These are phyloP conservation scores for Mycena capillaripes DNA, from an alignment of 768 basidiomycete species.

Conservation along the genomic window DNA sequence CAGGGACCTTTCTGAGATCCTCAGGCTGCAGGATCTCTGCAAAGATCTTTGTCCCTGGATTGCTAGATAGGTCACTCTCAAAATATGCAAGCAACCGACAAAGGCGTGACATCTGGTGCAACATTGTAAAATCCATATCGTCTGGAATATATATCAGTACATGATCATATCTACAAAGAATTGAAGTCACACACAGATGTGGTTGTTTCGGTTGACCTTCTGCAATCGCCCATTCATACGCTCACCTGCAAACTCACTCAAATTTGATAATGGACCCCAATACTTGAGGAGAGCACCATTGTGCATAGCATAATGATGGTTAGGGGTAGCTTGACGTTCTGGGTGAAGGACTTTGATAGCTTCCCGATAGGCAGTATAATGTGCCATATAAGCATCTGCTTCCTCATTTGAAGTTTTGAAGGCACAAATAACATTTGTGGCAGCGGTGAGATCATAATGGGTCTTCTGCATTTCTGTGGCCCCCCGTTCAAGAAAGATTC, in stretches of 20 bases:
- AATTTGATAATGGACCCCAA: slow-evolving; percentile 34
- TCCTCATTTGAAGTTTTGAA: slow-evolving; percentile 28
- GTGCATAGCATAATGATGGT: slow-evolving; percentile 37
- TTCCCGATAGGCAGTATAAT: slow-evolving; percentile 21
- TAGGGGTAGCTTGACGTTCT: not conserved
- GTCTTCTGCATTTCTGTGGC: not conserved
- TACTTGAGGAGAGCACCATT: slow-evolving; percentile 11
- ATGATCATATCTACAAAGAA: not conserved
- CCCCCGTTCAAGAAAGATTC: not conserved
- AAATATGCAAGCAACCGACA: not conserved
- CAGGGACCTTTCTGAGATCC: too few species aligned
- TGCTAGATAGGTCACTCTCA: not conserved
- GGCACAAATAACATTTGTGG: slow-evolving; percentile 31
- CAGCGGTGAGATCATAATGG: slow-evolving; percentile 25
- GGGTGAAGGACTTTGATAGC: slow-evolving; percentile 12
- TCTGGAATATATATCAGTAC: not conserved
- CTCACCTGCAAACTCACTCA: slow-evolving; percentile 38
- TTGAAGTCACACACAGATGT: slow-evolving; percentile 4
- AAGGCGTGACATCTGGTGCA: slow-evolving; percentile 12
- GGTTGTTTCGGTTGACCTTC: slow-evolving; percentile 25
- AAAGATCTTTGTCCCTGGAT: not conserved
- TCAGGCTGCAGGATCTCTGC: too few species aligned
- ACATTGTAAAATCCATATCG: slow-evolving; percentile 29
- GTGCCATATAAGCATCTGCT: slow-evolving; percentile 18
- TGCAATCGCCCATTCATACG: slow-evolving; percentile 25